These are phyloP conservation scores for Sugiyamaella smithiae DNA, from an alignment of 805 yeast species.

Conservation along the genomic window DNA sequence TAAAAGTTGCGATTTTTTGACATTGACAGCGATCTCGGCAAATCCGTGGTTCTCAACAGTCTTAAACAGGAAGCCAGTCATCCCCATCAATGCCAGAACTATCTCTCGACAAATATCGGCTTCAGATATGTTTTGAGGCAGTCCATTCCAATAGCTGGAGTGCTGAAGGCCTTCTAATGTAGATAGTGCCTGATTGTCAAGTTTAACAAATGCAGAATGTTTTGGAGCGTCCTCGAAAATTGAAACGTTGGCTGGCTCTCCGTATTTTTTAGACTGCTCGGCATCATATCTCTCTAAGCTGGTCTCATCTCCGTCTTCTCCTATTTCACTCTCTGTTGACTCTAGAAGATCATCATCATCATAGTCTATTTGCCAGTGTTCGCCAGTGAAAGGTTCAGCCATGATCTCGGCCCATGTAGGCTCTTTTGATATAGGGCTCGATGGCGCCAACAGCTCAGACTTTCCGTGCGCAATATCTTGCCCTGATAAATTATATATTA, in stretches of 20 bases:
- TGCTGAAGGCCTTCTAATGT: neutral
- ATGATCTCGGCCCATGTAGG: constrained; percentile 29
- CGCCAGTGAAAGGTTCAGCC: constrained; percentile 29
- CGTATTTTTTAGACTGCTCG: neutral
- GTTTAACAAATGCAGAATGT: neutral
- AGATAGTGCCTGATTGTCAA: neutral
- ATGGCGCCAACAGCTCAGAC: neutral
- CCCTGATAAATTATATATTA: constrained; percentile 6
- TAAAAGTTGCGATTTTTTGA: neutral
- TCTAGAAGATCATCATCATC: neutral
- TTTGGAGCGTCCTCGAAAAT: neutral
- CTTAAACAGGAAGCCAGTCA: constrained; percentile 8
- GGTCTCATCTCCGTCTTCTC: neutral
- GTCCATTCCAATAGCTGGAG: neutral
- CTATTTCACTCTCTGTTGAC: neutral
- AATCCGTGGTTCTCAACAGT: neutral
- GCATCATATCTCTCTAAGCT: neutral
- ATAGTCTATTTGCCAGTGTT: constrained; percentile 26
- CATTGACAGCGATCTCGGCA: neutral
- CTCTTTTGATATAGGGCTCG: neutral
- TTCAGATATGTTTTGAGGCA: constrained; percentile 8
- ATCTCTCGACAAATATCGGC: constrained; percentile 21
- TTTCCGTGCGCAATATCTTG: neutral
- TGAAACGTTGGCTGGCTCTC: neutral
- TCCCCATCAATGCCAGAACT: constrained; percentile 18